Evolutionary conservation across 176 grass and related monocot species (phyloP), one percentile per base, ranked within the genome.

Genomic region (Hordeum marinum): DNA sequence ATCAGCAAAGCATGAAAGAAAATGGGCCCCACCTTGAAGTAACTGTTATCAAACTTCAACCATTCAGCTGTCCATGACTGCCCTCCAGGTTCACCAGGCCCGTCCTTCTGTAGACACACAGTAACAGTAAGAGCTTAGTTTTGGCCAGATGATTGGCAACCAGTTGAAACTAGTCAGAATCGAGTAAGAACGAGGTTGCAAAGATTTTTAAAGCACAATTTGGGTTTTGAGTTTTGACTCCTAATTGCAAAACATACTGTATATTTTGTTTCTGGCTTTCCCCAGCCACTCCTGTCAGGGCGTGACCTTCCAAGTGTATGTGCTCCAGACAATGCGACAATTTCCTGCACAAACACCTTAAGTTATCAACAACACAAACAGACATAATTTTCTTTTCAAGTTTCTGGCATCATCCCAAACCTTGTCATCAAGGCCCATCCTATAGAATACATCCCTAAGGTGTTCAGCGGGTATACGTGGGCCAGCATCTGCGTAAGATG

Each of bases 41-140:
- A 98, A 59, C 88, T 98, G 66, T 95, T 98, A 73, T 98, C 96
- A 82, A 98, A 95, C 81, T 94, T 95, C 88, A 98, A 85, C 96
- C 96, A 98, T 81, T 94, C 87, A 72, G 63, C 88, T 36, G 93
- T 98, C 96, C 96, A 98, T 65, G 96, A 98, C 55, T 98, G 96
- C 10, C 96, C 96, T 78, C 96, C 96, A 57, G 96, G 88, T 83
- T 92, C 96, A 88, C 96, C 96, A 87, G 96, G 96, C 31, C 93
- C 96, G 74, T 94, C 93, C 80, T 96, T 99, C 96, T 99, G 81
- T 81, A 83, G 43, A 81, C 54, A 20, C 35, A 32, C n/a, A 81
- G 61, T 75, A 59, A 84, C 2, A 75, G 4, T 50, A 71, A 27
- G 21, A 76, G 41, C 14, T 37, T 25, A 59, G 10, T 27, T 57